phyloP scores from a whole-genome alignment of 1,284 basidiomycete species.

The Anthracocystis walkeri region DNA sequence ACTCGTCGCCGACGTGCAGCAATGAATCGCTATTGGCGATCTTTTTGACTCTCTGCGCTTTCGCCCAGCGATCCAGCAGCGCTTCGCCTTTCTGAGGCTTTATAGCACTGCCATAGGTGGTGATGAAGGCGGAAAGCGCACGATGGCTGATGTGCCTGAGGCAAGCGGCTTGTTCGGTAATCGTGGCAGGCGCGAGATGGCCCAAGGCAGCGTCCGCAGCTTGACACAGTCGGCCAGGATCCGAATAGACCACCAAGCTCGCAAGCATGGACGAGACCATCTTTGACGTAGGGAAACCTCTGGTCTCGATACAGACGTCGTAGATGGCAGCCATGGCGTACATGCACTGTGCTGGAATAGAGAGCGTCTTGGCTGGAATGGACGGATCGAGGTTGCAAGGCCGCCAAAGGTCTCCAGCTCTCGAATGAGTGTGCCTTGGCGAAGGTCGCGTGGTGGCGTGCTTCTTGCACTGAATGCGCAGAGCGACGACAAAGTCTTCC shows the following conservation, averaged over 20 bases:
- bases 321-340: constrained; percentile 47
- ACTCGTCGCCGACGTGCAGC: constrained; percentile 6
- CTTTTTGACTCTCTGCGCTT: constrained; percentile 11
- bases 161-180: background rate
- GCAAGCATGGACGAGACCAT: constrained; percentile 40
- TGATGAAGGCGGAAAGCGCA: constrained; percentile 30
- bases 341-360: constrained; percentile 41
- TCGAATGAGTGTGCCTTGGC: background rate
- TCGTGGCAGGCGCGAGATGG: constrained; percentile 8
- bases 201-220: constrained; percentile 13
- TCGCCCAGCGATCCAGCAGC: constrained; percentile 28
- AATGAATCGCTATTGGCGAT: background rate
- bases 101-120: constrained; percentile 14
- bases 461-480: constrained; percentile 23
- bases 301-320: constrained; percentile 24
- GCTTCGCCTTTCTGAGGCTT: constrained; percentile 26
- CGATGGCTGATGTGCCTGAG: constrained; percentile 20
- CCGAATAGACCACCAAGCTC: constrained; percentile 15
- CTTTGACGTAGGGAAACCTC: constrained; percentile 15
- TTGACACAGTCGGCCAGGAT: constrained; percentile 13
- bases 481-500: constrained; percentile 28
- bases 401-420: constrained; percentile 20
- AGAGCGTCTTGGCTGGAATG: constrained; percentile 28
- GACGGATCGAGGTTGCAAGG: constrained; percentile 22
- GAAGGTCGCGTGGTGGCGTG: constrained; percentile 24